Conservation (phyloP, 371 early-diverging fungal genomes). For the Batkoa obscura region DNA sequence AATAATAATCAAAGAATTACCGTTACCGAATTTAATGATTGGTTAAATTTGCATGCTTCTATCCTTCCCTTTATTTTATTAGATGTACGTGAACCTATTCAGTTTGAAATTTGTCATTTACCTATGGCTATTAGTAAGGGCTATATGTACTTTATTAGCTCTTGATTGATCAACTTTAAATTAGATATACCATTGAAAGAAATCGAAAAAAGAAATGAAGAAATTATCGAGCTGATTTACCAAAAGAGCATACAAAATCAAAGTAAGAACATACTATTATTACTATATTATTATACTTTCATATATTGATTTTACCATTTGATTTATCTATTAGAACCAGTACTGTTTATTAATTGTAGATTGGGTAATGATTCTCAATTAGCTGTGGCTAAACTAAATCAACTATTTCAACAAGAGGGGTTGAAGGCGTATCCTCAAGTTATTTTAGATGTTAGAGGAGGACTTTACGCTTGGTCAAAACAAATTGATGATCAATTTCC, state of each 20-base stretch:
- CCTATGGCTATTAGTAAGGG: slow-evolving; percentile 24
- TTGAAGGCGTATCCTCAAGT: slow-evolving; percentile 16
- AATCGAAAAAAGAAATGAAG: too few relatives aligned
- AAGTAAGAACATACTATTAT: too few relatives aligned
- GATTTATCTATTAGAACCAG: slow-evolving; percentile 6
- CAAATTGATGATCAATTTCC: slow-evolving; percentile 68
- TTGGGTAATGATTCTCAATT: slow-evolving; percentile 80
- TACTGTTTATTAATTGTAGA: slow-evolving; percentile 47
- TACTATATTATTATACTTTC: too few relatives aligned
- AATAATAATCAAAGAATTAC: background rate
- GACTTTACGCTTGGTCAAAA: slow-evolving; percentile 53
- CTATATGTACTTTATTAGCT: background rate
- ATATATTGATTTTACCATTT: too few relatives aligned
- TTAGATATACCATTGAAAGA: slow-evolving; percentile 8
- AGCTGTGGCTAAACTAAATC: slow-evolving; percentile 29
- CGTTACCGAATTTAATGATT: background rate
- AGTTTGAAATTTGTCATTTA: slow-evolving; percentile 65
- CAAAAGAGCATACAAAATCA: too few relatives aligned
- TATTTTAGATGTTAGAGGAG: slow-evolving; percentile 55
- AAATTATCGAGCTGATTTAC: too few relatives aligned
- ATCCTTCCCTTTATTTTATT: slow-evolving; percentile 38
- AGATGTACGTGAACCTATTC: slow-evolving; percentile 68
- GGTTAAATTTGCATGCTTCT: background rate
- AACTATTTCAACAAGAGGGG: slow-evolving; percentile 26
- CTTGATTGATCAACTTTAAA: background rate